Percentiles rank a stretch among this genome's conserved stretches.
Evolutionary conservation across 2,329 filamentous ascomycete species (phyloP).

Genomic region (Verticillium klebahnii): DNA sequence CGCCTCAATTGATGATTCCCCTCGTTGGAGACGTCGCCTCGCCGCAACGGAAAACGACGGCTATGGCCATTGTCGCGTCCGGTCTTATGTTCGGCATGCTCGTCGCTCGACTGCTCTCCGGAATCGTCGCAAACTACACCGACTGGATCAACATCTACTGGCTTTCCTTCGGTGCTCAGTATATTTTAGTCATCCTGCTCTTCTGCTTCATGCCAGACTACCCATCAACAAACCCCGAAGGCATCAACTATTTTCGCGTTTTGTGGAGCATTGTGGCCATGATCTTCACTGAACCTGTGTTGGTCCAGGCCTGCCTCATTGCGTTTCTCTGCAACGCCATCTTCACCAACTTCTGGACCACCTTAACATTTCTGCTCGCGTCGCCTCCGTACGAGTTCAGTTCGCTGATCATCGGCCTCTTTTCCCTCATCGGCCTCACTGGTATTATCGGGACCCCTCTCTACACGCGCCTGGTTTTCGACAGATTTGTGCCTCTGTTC

Average conservation of each 20-base stretch:
- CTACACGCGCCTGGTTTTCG: constrained; percentile 66
- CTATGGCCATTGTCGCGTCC: constrained; percentile 69
- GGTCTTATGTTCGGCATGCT: constrained; percentile 73
- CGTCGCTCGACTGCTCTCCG: constrained; percentile 69
- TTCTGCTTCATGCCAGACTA: constrained; percentile 79
- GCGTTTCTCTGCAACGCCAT: constrained; percentile 53
- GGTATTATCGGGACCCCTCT: constrained; percentile 64
- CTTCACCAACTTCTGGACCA: constrained; percentile 55
- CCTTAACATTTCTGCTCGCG: constrained; percentile 73
- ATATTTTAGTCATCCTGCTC: constrained; percentile 58
- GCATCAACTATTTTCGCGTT: constrained; percentile 60
- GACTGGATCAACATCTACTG: constrained; percentile 77
- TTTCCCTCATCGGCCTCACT: constrained; percentile 71
- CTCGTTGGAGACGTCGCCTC: constrained; percentile 76
- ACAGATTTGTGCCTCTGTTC: constrained; percentile 64
- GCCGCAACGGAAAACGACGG: constrained; percentile 59
- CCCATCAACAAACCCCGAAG: constrained; percentile 64
- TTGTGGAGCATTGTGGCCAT: constrained; percentile 62
- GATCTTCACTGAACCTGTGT: constrained; percentile 59
- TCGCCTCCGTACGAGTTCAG: constrained; percentile 64
- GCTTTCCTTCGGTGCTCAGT: constrained; percentile 69
- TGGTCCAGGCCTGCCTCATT: constrained; percentile 66
- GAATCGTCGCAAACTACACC: constrained; percentile 68
- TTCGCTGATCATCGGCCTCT: constrained; percentile 68
- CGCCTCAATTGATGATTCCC: constrained; percentile 75